Evolutionary conservation across 176 grass and related monocot genomes (phyloP), one percentile per base, ranked within the genome.

Genomic region (Cenchrus americanus): DNA sequence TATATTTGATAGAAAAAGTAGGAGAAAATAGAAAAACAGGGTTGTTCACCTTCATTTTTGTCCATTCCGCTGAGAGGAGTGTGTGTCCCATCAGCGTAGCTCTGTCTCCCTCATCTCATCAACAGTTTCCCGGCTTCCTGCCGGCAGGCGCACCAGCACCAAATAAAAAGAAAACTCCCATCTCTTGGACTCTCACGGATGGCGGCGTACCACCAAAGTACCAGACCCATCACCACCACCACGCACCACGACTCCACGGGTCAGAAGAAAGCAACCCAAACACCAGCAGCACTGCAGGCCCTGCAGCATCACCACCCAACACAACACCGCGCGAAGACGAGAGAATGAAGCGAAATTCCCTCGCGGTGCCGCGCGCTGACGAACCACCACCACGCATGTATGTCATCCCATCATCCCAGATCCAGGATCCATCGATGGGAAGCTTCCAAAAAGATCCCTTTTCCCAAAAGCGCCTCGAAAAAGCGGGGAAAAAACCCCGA

Each of bases 361-460:
- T 60, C 44, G 52, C 61, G 52, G 62, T 88, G 75, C 26, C 65
- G 19, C 34, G 61, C 32, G 43, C 42, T 44, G 42, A 82, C 67
- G 80, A 59, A 68, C 49, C 79, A 67, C 68, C 58, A 7, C n/a
- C n/a, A n/a, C n/a, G n/a, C n/a, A n/a, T n/a, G 64, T 76, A 26
- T 41, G n/a, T 27, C 70, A 26, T 51, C 67, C 49, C 61, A 34
- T 21, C 70, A 17, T 73, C 67, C 68, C 61, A 69, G 73, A 86
- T 82, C 50, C 65, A 14, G 66, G 79, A 77, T 42, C 34, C 3
- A 48, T 66, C 2, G 2, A 4, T 37, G 34, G 34, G 88, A 86
- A 82, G 58, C 66, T 90, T 90, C 88, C 83, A 90, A 86, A 90
- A 86, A 86, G 83, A 43, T 12, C 15, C 17, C 83, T 72, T 82